Evolutionary conservation across 2,329 filamentous ascomycete genomes (phyloP).

Genomic region (Beauveria sp.): DNA sequence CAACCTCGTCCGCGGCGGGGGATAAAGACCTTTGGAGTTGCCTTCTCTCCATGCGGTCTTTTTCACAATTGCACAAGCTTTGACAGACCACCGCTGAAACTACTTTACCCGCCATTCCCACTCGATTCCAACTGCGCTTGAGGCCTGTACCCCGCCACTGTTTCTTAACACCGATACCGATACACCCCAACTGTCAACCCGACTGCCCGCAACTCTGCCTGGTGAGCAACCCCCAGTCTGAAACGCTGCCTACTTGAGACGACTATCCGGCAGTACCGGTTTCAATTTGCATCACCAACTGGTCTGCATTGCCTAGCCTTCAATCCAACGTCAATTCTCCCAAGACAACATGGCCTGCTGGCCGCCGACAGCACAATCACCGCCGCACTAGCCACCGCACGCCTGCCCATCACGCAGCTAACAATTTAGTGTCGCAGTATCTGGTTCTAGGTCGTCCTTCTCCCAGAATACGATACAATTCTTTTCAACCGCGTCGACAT

Average conservation of each 20-base stretch:
- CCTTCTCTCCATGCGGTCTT: background rate
- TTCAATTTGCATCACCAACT: constrained; percentile 5
- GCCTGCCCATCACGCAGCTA: background rate
- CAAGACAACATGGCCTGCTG: background rate
- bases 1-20: background rate
- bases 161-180: constrained; percentile 5
- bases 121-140: background rate
- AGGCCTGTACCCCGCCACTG: background rate
- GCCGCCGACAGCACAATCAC: background rate
- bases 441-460: background rate
- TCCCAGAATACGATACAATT: background rate
- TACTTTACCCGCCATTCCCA: too few relatives aligned
- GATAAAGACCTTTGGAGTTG: constrained; percentile 1
- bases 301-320: background rate
- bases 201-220: background rate
- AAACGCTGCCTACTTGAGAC: constrained; percentile 10
- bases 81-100: background rate
- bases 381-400: background rate
- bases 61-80: background rate
- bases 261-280: background rate
- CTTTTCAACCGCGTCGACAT: background rate
- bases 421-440: background rate
- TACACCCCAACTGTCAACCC: background rate
- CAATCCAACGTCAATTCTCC: background rate
- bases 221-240: constrained; percentile 7